Percentiles rank a stretch among this genome's conserved stretches.
phyloP scores from a whole-genome alignment of 108 stramenopile genomes.

The Epithemia pelagica region DNA sequence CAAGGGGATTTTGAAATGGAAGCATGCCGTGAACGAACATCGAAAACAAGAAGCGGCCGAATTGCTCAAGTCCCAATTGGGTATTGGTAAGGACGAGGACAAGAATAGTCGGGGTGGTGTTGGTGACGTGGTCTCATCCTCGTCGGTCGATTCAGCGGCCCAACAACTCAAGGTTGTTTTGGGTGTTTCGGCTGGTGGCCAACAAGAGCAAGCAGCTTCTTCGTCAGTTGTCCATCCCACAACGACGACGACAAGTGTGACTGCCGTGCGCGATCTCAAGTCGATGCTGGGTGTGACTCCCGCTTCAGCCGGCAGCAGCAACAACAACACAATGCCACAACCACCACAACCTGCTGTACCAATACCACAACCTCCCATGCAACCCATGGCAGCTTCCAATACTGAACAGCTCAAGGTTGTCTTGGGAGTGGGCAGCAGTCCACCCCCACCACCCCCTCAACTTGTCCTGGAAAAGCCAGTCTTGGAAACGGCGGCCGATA shows the following conservation, averaged over 20 bases:
- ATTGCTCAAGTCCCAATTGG: neutral
- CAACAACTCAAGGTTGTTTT: neutral
- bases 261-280: neutral
- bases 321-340: neutral
- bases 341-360: neutral
- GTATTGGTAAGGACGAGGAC: neutral
- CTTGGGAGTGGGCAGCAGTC: neutral
- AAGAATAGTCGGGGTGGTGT: neutral
- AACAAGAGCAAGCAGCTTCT: neutral
- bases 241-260: neutral
- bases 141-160: neutral
- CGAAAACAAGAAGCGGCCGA: neutral
- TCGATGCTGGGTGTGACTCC: neutral
- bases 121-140: neutral
- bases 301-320: no score
- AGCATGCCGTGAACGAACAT: neutral
- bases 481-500: neutral
- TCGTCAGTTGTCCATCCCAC: no score
- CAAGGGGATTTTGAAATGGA: neutral
- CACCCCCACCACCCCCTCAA: neutral
- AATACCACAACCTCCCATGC: neutral
- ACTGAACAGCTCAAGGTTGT: neutral
- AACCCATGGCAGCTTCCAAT: neutral
- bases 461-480: neutral
- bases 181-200: neutral